Base-by-base conservation (phyloP, 2,329 filamentous ascomycete genomes). In the Chrysoporthe cubensis region DNA sequence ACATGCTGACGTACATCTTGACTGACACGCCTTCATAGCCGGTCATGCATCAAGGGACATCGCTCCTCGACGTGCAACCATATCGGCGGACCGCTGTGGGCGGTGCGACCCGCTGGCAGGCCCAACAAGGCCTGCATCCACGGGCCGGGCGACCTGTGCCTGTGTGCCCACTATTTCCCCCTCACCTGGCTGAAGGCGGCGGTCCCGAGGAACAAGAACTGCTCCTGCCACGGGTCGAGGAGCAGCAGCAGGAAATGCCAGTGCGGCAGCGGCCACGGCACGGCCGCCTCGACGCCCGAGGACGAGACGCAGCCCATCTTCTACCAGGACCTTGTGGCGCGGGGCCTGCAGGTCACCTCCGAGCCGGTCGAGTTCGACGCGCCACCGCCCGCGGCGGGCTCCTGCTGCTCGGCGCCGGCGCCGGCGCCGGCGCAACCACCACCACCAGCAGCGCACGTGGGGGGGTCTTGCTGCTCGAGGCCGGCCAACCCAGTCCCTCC, bases 1-100 rank as follows among this genome's bases (percentile, higher is more conserved):
- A 9, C 37, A 6, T 40, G 6, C 37, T 40, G 37, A 40, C 21
- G 32, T 65, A 37, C 60, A 40, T 26, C 18, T n/a, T 60, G 13
- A 59, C 68, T 69, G 18, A 69, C 68, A 11, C 64, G 40, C 59
- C 42, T 43, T 13, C 34, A 60, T 73, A 92, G 90, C 78, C 88
- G 88, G 82, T 90, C 90, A 75, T 92, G 90, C 76, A 92, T 92
- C 73, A 88, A 90, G 74, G 90, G 90, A 66, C 90, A 93, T 78
- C 88, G 90, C 73, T 92, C 90, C 42, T 91, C 90, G 64, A 91
- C 91, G 81, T 93, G 90, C 78, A 89, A 86, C 60, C 90, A 93
- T 60, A 64, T 70, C 18, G 68, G 68, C 54, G 68, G 68, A 5
- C 68, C 66, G 9, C 21, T 70, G 4, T 70, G 68, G 68, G 68